Base-by-base conservation (phyloP, 805 yeast species). In the Brettanomyces sp. region DNA sequence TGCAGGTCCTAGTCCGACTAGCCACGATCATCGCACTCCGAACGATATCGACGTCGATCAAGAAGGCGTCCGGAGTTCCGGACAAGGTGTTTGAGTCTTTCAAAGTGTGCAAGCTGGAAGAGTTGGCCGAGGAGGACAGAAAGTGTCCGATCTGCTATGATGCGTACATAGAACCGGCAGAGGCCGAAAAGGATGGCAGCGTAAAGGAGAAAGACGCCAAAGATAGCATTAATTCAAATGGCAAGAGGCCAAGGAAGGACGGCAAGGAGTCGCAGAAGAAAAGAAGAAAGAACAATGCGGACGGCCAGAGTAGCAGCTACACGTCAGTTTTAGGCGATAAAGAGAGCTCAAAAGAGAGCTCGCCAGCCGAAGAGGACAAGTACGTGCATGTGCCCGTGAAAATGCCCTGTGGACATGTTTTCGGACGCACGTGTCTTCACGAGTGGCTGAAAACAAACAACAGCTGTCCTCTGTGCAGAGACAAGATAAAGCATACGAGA, bases 391-490 rank as follows among this genome's bases (percentile, higher is more conserved):
- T 72, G 4, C 84, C 96, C 0, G 70, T 85, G 1, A 67, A 74
- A 47, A 70, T 91, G 74, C 93, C 95, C 0, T 91, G 99, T 62
- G 79, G 79, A 7, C 99, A 91, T 58, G 59, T 80, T 0, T 91
- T 93, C 68, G 98, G 99, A 5, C 73, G 80, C 50, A 74, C 77
- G n/a, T 91, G 99, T 67, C 68, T 89, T 23, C 76, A 71, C 47
- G 86, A 83, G 54, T 91, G 99, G 99, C 74, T 91, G 43, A 75
- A 73, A 49, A 66, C 76, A 23, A 80, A 84, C 55, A 74, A 77
- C 30, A 77, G 87, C 2, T 90, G 98, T 60, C 99, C 99, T 0
- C 64, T 91, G 41, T 91, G 99, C 60, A 78, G 98, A 47, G 69
- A 69, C 14, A 67, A 72, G 21, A 67, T 83, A 49, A 70, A 72